These are phyloP conservation scores for Camellia granthamiana DNA, from an alignment of 148 eudicot genomes.

Conservation along the genomic window DNA sequence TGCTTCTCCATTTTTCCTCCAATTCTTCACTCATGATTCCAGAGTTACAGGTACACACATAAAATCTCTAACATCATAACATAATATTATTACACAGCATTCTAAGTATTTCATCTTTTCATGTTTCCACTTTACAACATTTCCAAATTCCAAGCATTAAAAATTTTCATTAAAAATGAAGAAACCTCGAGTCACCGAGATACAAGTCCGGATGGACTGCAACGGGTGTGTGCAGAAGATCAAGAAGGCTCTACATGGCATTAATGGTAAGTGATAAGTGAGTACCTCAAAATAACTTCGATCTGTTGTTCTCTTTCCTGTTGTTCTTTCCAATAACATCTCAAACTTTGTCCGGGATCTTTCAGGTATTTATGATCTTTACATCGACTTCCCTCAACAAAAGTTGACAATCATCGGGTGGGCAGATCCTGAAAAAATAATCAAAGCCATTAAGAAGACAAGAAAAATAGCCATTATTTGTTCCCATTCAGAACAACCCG, in stretches of 20 bases:
- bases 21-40: constrained; percentile 45
- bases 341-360: not conserved
- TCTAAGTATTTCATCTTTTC: not conserved
- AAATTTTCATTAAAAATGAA: constrained; percentile 37
- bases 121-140: not conserved
- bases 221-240: constrained; percentile 94
- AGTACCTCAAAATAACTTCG: not conserved
- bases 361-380: constrained; percentile 68
- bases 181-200: constrained; percentile 79
- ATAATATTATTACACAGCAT: not conserved
- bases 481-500: constrained; percentile 61
- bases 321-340: not conserved
- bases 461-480: constrained; percentile 73
- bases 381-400: constrained; percentile 75
- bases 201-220: constrained; percentile 86
- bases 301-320: not conserved
- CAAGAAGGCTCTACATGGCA: constrained; percentile 79
- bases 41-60: constrained; percentile 54
- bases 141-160: not conserved
- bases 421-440: constrained; percentile 78
- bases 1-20: constrained; percentile 25
- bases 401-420: constrained; percentile 69
- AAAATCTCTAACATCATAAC: constrained; percentile 10
- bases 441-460: constrained; percentile 79
- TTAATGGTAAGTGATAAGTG: constrained; percentile 45